Conservation (phyloP, 169 alveolate genomes). For the Ichthyophthirius multifiliis region DNA sequence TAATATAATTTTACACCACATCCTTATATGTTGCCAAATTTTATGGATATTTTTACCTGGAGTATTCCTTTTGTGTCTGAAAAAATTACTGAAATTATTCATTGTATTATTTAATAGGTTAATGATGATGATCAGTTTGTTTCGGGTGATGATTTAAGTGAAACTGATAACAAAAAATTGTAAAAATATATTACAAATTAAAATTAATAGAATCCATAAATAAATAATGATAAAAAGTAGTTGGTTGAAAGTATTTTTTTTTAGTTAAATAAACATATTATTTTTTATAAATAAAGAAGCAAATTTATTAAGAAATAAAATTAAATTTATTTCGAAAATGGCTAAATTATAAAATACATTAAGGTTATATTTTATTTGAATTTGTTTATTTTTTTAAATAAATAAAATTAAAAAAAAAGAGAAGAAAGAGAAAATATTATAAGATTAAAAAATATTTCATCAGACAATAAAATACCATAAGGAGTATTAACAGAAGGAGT, state of each 20-base stretch:
- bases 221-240: no score
- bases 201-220: no score
- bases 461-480: slow-evolving; percentile 93
- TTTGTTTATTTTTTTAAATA: background rate
- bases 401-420: slow-evolving; percentile 58
- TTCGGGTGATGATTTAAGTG: background rate
- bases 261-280: background rate
- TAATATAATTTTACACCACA: slow-evolving; percentile 54
- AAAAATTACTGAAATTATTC: slow-evolving; percentile 53
- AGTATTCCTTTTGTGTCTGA: slow-evolving; percentile 63
- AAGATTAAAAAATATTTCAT: slow-evolving; percentile 91
- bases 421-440: slow-evolving; percentile 89
- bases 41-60: slow-evolving; percentile 69
- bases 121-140: slow-evolving; percentile 35
- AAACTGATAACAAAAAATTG: slow-evolving; percentile 22
- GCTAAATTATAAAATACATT: slow-evolving; percentile 26
- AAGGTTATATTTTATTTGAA: background rate
- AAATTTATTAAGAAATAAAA: slow-evolving; percentile 40
- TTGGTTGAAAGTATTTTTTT: background rate
- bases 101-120: slow-evolving; percentile 22
- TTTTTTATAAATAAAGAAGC: background rate
- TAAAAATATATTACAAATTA: slow-evolving; percentile 38
- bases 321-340: slow-evolving; percentile 28
- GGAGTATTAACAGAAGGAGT: slow-evolving; percentile 87
- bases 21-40: slow-evolving; percentile 61